A percentile compares a stretch with the other conserved stretches of the same genome.
Conservation (phyloP, 2,329 filamentous ascomycete species). For the Dothistroma pini region DNA sequence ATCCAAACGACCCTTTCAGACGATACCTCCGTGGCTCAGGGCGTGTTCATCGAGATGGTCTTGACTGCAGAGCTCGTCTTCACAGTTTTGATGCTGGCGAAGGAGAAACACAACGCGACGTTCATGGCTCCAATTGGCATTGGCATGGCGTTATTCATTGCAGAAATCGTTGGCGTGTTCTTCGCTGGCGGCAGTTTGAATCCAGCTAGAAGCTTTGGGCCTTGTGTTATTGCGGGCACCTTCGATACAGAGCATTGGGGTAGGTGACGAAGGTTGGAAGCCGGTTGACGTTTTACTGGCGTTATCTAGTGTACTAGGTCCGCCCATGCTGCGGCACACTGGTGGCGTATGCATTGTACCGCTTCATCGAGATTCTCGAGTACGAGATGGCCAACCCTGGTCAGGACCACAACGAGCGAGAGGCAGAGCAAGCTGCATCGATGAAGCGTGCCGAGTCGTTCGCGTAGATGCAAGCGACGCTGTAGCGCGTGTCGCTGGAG, state of each 20-base stretch:
- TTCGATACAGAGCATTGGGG: slow-evolving; percentile 10
- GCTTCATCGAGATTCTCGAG: slow-evolving; percentile 29
- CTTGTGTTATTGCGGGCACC: slow-evolving; percentile 8
- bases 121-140: slow-evolving; percentile 47
- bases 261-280: background rate
- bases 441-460: slow-evolving; percentile 7
- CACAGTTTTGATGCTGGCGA: slow-evolving; percentile 38
- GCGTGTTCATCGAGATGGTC: slow-evolving; percentile 39
- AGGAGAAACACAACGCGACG: slow-evolving; percentile 36
- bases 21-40: slow-evolving; percentile 28
- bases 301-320: slow-evolving; percentile 12
- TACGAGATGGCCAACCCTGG: slow-evolving; percentile 31
- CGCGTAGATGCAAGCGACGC: background rate
- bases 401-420: slow-evolving; percentile 5
- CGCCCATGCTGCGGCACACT: slow-evolving; percentile 28
- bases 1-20: slow-evolving; percentile 28
- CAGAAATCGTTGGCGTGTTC: slow-evolving; percentile 40
- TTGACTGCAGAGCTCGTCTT: slow-evolving; percentile 40
- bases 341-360: slow-evolving; percentile 30
- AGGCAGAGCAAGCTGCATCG: slow-evolving; percentile 3
- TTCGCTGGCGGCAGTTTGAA: slow-evolving; percentile 35
- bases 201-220: slow-evolving; percentile 35
- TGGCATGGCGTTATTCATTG: slow-evolving; percentile 47
- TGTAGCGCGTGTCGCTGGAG: background rate
- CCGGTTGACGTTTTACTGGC: background rate